Percentiles rank a stretch among this genome's conserved stretches.
Evolutionary conservation across 169 alveolate genomes (phyloP).

Genomic region (Condylostoma magnum): DNA sequence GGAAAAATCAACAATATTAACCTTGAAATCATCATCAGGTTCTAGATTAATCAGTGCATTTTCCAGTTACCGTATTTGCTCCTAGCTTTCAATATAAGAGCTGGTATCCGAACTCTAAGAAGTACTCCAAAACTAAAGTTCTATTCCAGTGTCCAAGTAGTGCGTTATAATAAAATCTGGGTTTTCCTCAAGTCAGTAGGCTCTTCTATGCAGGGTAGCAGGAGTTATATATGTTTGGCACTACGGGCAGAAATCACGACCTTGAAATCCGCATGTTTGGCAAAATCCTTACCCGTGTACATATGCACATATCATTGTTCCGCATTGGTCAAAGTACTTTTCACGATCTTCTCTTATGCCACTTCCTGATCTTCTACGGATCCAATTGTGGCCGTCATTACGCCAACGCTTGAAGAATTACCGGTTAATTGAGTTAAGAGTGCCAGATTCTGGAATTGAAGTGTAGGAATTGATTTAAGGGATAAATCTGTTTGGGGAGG

Average conservation of each 20-base stretch:
- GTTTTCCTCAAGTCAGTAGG: constrained; percentile 40
- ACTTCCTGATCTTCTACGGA: constrained; percentile 25
- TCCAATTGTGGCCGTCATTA: constrained; percentile 47
- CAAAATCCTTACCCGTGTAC: constrained; percentile 32
- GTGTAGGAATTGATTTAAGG: not conserved
- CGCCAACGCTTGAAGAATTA: constrained; percentile 29
- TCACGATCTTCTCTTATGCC: constrained; percentile 46
- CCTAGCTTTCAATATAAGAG: not conserved
- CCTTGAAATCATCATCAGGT: not conserved
- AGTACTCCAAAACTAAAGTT: not conserved
- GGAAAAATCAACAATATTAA: constrained; percentile 46
- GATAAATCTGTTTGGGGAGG: not conserved
- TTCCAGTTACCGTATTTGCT: not conserved
- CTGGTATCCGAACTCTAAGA: not conserved
- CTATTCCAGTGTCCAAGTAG: constrained; percentile 31
- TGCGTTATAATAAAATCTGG: constrained; percentile 38
- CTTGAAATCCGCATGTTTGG: not conserved
- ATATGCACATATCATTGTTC: constrained; percentile 33
- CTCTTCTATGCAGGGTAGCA: constrained; percentile 39
- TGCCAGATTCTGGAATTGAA: constrained; percentile 12
- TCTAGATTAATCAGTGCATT: not conserved
- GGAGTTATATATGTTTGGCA: constrained; percentile 24
- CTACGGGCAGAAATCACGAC: not conserved
- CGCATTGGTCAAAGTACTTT: constrained; percentile 32
- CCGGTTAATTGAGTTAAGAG: not conserved